Percentiles rank a stretch among this genome's conserved stretches.
These are phyloP conservation scores for Strobilomyces echinocephalus DNA, from an alignment of 768 basidiomycete species.

Conservation along the genomic window DNA sequence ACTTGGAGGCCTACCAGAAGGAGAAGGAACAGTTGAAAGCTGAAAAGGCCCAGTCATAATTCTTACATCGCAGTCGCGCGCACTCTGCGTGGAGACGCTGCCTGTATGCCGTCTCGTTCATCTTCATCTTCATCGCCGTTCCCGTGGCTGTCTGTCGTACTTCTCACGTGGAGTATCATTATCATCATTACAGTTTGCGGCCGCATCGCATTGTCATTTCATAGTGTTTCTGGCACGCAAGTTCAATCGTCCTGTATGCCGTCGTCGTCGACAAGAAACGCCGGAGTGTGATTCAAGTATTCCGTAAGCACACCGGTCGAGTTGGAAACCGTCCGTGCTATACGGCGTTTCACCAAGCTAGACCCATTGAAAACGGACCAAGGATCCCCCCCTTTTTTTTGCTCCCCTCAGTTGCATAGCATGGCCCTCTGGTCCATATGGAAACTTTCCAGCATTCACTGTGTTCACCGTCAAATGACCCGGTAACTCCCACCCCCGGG, in stretches of 20 bases:
- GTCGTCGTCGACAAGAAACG: background rate
- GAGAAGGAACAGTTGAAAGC: constrained; percentile 12
- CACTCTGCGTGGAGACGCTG: background rate
- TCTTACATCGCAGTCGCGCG: background rate
- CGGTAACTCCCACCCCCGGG: too few species aligned
- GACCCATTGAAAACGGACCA: too few species aligned
- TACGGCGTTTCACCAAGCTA: too few species aligned
- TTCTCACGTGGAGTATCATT: constrained; percentile 10
- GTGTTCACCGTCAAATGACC: too few species aligned
- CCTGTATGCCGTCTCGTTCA: constrained; percentile 4
- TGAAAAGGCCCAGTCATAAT: constrained; percentile 4
- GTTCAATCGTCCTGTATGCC: constrained; percentile 4
- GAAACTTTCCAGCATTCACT: too few species aligned
- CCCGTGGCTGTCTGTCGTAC: background rate
- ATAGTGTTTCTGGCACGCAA: background rate
- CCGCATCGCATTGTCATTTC: background rate
- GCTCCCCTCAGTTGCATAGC: too few species aligned
- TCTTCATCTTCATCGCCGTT: background rate
- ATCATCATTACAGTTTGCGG: constrained; percentile 7
- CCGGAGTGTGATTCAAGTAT: background rate
- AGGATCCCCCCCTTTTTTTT: too few species aligned
- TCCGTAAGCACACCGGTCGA: background rate
- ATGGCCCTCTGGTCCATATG: too few species aligned
- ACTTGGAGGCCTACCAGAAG: constrained; percentile 15
- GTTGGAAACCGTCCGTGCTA: too few species aligned